Evolutionary conservation across 371 early-diverging fungal genomes (phyloP).

Genomic region (Mortierella sp.): DNA sequence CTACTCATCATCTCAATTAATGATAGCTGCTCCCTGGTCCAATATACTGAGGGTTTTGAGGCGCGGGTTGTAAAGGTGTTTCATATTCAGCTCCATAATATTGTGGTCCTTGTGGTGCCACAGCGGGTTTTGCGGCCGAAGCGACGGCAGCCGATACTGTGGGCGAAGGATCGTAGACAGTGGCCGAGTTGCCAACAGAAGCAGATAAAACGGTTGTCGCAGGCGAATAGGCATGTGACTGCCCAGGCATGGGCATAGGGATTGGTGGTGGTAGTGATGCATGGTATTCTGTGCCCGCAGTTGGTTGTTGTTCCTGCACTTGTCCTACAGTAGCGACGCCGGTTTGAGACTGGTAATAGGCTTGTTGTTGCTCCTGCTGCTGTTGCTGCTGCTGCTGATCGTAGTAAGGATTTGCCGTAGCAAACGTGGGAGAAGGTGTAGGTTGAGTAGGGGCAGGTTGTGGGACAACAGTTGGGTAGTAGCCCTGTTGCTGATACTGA

Average conservation of each 20-base stretch:
- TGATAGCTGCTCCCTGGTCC: slow-evolving; percentile 14
- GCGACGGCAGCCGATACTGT: neutral
- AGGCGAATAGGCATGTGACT: slow-evolving; percentile 20
- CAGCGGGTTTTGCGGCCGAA: neutral
- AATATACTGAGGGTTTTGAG: slow-evolving; percentile 35
- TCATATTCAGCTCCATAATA: neutral
- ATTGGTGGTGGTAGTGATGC: neutral
- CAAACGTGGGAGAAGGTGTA: slow-evolving; percentile 24
- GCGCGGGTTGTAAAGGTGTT: neutral
- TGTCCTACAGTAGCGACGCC: slow-evolving; percentile 18
- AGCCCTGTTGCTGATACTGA: neutral
- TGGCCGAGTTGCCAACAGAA: slow-evolving; percentile 8
- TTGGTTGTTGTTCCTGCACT: neutral
- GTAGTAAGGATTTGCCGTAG: slow-evolving; percentile 5
- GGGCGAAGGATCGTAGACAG: slow-evolving; percentile 11
- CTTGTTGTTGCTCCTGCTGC: slow-evolving; percentile 17
- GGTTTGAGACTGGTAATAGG: neutral
- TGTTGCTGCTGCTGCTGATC: slow-evolving; percentile 15
- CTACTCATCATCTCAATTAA: neutral
- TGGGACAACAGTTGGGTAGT: slow-evolving; percentile 20
- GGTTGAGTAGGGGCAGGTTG: slow-evolving; percentile 4
- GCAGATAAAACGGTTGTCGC: slow-evolving; percentile 12
- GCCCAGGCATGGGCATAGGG: slow-evolving; percentile 38
- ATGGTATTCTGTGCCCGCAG: neutral
- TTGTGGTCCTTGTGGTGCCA: slow-evolving; percentile 36